Evolutionary conservation across 2,329 filamentous ascomycete genomes (phyloP).

Genomic region (Paraphoma chrysanthemicola): DNA sequence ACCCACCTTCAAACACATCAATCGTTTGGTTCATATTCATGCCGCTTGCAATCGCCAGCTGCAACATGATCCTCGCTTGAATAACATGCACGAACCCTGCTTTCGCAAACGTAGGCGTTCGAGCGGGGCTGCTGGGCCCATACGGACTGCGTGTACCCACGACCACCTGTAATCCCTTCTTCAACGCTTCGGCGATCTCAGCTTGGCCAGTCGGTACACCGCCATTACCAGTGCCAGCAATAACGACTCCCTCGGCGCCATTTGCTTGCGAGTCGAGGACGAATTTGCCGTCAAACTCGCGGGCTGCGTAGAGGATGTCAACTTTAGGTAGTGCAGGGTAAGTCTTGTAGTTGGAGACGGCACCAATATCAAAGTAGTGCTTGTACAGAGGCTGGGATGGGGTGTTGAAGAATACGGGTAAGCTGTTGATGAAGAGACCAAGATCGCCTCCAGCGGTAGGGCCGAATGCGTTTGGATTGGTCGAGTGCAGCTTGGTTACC

Average conservation of each 20-base stretch:
- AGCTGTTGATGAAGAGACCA: conserved; percentile 34
- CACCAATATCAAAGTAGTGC: conserved; percentile 23
- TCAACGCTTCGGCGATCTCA: conserved; percentile 26
- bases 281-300: conserved; percentile 35
- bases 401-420: conserved; percentile 34
- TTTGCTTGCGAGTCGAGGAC: conserved; percentile 30
- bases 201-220: conserved; percentile 26
- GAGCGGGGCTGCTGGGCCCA: conserved; percentile 26
- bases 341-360: conserved; percentile 17
- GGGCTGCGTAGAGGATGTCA: conserved; percentile 39
- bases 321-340: conserved; percentile 34
- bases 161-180: conserved; percentile 30
- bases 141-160: conserved; percentile 31
- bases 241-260: conserved; percentile 32
- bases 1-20: conserved; percentile 32
- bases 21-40: conserved; percentile 37
- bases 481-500: conserved; percentile 33
- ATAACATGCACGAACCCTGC: conserved; percentile 32
- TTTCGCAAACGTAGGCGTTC: conserved; percentile 26
- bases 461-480: conserved; percentile 36
- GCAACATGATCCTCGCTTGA: conserved; percentile 37
- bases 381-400: conserved; percentile 30
- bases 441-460: conserved; percentile 29
- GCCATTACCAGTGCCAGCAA: conserved; percentile 36
- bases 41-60: conserved; percentile 38